A percentile compares a stretch with the other conserved stretches of the same genome.
phyloP scores from a whole-genome alignment of 2,329 filamentous ascomycete species.

The Celoporthe dispersa region DNA sequence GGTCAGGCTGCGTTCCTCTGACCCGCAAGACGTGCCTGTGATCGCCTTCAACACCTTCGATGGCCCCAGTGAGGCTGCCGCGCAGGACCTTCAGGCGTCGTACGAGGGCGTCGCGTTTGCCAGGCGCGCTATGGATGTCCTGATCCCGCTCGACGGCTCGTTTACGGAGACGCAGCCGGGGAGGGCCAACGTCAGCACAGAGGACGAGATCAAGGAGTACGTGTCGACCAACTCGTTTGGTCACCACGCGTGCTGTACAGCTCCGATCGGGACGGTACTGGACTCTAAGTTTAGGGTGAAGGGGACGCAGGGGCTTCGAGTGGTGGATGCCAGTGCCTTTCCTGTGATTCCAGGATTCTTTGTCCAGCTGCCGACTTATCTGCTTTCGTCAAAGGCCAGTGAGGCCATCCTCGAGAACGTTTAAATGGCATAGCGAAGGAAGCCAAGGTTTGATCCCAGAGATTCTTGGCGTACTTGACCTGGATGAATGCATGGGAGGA shows the following conservation, averaged over 20 bases:
- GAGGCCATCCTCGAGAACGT: constrained; percentile 25
- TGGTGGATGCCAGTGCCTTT: constrained; percentile 61
- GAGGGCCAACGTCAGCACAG: constrained; percentile 20
- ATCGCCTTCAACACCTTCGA: constrained; percentile 68
- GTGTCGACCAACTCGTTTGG: constrained; percentile 31
- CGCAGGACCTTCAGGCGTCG: constrained; percentile 56
- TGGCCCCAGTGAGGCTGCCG: constrained; percentile 51
- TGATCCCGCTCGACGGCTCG: constrained; percentile 23
- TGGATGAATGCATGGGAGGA: too few relatives aligned
- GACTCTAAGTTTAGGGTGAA: constrained; percentile 57
- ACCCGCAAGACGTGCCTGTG: constrained; percentile 66
- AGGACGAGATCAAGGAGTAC: constrained; percentile 32
- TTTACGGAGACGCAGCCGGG: constrained; percentile 33
- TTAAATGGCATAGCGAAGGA: not conserved
- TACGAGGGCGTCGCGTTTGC: constrained; percentile 59
- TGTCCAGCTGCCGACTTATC: constrained; percentile 55
- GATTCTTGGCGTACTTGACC: too few relatives aligned
- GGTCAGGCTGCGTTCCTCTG: constrained; percentile 62
- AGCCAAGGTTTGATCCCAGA: not conserved
- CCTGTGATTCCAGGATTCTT: constrained; percentile 49
- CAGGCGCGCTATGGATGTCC: constrained; percentile 37
- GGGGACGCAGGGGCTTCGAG: constrained; percentile 54
- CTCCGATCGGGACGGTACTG: constrained; percentile 49
- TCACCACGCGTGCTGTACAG: constrained; percentile 30
- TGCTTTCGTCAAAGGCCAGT: constrained; percentile 38